Conservation (phyloP, 78 protist species). For the Guillardia theta region DNA sequence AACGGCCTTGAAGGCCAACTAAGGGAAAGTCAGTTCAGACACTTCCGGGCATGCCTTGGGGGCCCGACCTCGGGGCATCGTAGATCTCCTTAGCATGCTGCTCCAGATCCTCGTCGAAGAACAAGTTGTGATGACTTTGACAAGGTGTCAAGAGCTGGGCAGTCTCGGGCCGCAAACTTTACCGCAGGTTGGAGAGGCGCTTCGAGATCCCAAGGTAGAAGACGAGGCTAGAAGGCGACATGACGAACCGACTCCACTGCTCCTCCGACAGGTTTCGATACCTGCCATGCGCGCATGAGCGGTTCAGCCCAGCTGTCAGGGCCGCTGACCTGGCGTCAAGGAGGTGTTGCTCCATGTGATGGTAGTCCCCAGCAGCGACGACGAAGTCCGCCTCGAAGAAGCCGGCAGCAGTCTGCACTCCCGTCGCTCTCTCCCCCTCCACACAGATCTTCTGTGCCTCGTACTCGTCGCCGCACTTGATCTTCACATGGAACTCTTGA, state of each 20-base stretch:
- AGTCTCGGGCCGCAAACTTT: no score
- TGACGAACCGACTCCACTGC: background rate
- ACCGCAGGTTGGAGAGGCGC: background rate
- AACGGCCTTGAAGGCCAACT: no score
- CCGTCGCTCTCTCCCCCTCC: background rate
- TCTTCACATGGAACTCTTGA: background rate
- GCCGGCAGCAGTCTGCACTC: background rate
- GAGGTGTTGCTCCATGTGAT: constrained; percentile 26
- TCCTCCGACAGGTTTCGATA: background rate
- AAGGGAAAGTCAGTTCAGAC: no score
- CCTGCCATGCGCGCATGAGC: background rate
- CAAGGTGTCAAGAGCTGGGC: no score
- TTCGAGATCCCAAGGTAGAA: background rate
- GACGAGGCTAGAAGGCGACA: background rate
- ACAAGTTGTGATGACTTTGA: constrained; percentile 3
- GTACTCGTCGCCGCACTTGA: background rate
- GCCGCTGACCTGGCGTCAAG: background rate
- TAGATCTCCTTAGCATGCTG: background rate
- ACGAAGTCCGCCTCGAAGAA: background rate
- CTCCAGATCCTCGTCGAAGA: background rate
- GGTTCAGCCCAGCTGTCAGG: background rate
- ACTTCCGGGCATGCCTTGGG: no score
- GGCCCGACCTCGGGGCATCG: background rate
- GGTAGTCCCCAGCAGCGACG: constrained; percentile 23
- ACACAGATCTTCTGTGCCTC: background rate